Evolutionary conservation across 441 rosid genomes (phyloP).

Genomic region (Capsella rubella): DNA sequence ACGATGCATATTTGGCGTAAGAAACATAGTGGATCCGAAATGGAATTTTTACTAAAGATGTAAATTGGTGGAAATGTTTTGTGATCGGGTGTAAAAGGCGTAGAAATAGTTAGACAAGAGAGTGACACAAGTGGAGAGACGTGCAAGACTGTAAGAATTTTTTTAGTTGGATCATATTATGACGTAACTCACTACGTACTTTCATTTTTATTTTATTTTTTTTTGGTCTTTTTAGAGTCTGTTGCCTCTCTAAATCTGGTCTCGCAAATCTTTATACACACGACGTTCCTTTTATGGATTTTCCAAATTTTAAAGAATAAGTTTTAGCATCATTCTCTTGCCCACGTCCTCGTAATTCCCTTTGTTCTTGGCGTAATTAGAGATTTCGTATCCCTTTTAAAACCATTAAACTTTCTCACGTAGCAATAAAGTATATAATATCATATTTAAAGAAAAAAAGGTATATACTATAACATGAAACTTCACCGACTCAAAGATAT

Average conservation of each 20-base stretch:
- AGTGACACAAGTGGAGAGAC: slow-evolving; percentile 14
- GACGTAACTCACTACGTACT: slow-evolving; percentile 17
- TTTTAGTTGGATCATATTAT: slow-evolving; percentile 10
- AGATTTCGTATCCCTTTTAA: slow-evolving; percentile 6
- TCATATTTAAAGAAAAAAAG: no score
- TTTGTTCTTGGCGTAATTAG: background rate
- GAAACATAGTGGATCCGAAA: background rate
- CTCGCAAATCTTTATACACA: slow-evolving; percentile 11
- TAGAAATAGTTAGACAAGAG: slow-evolving; percentile 5
- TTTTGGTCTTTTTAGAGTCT: slow-evolving; percentile 1
- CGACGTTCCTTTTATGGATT: slow-evolving; percentile 29
- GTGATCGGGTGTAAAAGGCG: slow-evolving; percentile 8
- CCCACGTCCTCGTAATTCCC: slow-evolving; percentile 3
- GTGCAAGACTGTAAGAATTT: slow-evolving; percentile 27
- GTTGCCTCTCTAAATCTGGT: slow-evolving; percentile 10
- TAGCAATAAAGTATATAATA: slow-evolving; percentile 21
- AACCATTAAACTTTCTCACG: slow-evolving; percentile 27
- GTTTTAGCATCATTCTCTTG: slow-evolving; percentile 8
- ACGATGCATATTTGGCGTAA: background rate
- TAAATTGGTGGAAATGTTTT: slow-evolving; percentile 11
- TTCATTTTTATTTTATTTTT: no score
- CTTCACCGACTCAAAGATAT: slow-evolving; percentile 16
- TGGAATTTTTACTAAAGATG: background rate
- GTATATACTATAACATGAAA: slow-evolving; percentile 3
- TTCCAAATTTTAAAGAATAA: slow-evolving; percentile 4